Conservation (phyloP, 805 yeast species). For the Ogataea glucozyma region DNA sequence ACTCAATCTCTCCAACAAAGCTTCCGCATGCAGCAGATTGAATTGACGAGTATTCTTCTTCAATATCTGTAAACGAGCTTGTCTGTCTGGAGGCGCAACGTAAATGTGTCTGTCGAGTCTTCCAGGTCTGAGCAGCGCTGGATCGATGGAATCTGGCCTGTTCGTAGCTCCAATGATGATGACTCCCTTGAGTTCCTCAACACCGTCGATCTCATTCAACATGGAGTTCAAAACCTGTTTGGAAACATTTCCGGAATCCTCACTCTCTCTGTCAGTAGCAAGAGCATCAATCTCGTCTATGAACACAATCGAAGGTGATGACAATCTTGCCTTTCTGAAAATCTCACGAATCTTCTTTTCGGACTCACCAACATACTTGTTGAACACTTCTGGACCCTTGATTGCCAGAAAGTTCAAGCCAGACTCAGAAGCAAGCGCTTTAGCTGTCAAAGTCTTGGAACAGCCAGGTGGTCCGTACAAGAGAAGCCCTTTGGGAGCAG, state of each 20-base stretch:
- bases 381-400: conserved; percentile 93
- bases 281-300: conserved; percentile 97
- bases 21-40: conserved; percentile 48
- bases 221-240: conserved; percentile 87
- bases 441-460: conserved; percentile 92
- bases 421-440: conserved; percentile 93
- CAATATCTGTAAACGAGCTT: conserved; percentile 78
- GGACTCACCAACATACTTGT: conserved; percentile 95
- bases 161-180: conserved; percentile 96
- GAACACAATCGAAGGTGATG: conserved; percentile 91
- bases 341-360: conserved; percentile 94
- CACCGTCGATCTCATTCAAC: conserved; percentile 95
- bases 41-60: conserved; percentile 69
- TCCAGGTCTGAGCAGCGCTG: conserved; percentile 94
- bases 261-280: conserved; percentile 70
- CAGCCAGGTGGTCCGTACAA: conserved; percentile 99
- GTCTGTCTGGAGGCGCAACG: conserved; percentile 86
- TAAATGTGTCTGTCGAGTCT: conserved; percentile 90
- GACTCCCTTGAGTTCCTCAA: conserved; percentile 91
- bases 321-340: conserved; percentile 87
- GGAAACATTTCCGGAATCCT: conserved; percentile 63
- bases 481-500: conserved; percentile 90
- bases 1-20: conserved; percentile 52
- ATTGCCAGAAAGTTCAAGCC: conserved; percentile 93
- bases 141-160: conserved; percentile 88